phyloP scores from a whole-genome alignment of 2,329 filamentous ascomycete species.

The Lomentospora prolificans region DNA sequence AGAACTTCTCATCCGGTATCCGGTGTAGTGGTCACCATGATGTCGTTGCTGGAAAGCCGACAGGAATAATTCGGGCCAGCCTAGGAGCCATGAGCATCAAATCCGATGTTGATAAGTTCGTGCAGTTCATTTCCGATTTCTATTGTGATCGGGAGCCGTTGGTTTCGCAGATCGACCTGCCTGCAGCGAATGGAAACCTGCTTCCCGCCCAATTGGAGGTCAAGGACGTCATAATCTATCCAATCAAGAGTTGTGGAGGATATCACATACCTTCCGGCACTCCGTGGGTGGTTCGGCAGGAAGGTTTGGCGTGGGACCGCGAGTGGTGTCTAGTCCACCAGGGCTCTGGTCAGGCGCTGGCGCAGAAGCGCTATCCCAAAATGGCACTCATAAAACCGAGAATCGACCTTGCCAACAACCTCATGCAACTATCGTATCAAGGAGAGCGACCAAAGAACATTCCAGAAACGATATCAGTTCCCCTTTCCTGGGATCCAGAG shows the following conservation, averaged over 20 bases:
- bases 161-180: neutral
- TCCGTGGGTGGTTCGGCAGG: conserved; percentile 66
- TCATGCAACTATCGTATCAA: conserved; percentile 51
- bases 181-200: neutral
- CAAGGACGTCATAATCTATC: conserved; percentile 67
- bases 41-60: conserved; percentile 74
- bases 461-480: conserved; percentile 36
- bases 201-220: conserved; percentile 24
- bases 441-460: conserved; percentile 20
- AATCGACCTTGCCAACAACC: conserved; percentile 59
- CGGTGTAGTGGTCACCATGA: conserved; percentile 79
- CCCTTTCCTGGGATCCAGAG: conserved; percentile 58
- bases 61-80: conserved; percentile 76
- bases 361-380: conserved; percentile 75
- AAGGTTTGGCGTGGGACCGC: conserved; percentile 87
- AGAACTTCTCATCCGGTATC: conserved; percentile 76
- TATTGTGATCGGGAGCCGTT: conserved; percentile 16
- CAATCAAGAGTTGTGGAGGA: conserved; percentile 88
- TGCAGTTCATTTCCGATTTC: conserved; percentile 59
- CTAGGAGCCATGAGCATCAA: conserved; percentile 82
- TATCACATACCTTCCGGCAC: conserved; percentile 55
- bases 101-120: conserved; percentile 61
- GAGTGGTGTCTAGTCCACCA: conserved; percentile 93
- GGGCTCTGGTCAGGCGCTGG: conserved; percentile 74
- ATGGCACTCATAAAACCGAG: conserved; percentile 77